Conservation (phyloP, 371 early-diverging fungal species). For the Mucor velutinosus region DNA sequence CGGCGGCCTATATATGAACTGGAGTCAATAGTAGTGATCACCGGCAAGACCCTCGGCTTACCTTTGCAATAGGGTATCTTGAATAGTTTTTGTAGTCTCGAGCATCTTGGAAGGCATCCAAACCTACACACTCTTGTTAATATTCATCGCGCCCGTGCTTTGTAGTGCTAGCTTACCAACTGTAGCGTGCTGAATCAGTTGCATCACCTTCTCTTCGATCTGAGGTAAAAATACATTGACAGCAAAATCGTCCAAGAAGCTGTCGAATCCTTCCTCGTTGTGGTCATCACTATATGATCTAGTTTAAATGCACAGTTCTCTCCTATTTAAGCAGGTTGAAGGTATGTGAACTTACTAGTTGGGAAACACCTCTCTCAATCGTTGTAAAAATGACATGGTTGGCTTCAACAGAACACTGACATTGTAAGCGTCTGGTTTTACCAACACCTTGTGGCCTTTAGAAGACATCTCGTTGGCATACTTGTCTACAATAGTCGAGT, state of each 20-base stretch:
- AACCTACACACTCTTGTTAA: slow-evolving; percentile 22
- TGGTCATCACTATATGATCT: slow-evolving; percentile 35
- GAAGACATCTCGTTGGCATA: slow-evolving; percentile 66
- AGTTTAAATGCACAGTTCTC: neutral
- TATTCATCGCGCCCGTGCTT: too few relatives aligned
- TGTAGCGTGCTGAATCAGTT: slow-evolving; percentile 67
- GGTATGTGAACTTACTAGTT: slow-evolving; percentile 42
- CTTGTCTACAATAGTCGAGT: slow-evolving; percentile 63
- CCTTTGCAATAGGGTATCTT: slow-evolving; percentile 57
- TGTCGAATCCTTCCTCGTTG: slow-evolving; percentile 63
- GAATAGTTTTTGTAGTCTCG: slow-evolving; percentile 51
- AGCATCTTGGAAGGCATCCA: slow-evolving; percentile 60
- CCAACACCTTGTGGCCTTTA: slow-evolving; percentile 69
- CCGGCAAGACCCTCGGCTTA: slow-evolving; percentile 1
- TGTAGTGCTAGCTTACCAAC: slow-evolving; percentile 47
- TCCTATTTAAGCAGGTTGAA: neutral
- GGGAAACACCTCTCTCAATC: slow-evolving; percentile 58
- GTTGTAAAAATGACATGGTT: slow-evolving; percentile 64
- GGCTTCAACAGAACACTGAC: slow-evolving; percentile 72
- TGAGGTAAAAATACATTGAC: slow-evolving; percentile 75
- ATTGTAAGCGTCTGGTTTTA: slow-evolving; percentile 72
- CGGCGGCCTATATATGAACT: slow-evolving; percentile 53
- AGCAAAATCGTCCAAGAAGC: slow-evolving; percentile 81
- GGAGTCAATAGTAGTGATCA: too few relatives aligned
- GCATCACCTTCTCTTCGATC: slow-evolving; percentile 72